These are phyloP conservation scores for Orbilia javanica DNA, from an alignment of 2,329 filamentous ascomycete species.

Conservation along the genomic window DNA sequence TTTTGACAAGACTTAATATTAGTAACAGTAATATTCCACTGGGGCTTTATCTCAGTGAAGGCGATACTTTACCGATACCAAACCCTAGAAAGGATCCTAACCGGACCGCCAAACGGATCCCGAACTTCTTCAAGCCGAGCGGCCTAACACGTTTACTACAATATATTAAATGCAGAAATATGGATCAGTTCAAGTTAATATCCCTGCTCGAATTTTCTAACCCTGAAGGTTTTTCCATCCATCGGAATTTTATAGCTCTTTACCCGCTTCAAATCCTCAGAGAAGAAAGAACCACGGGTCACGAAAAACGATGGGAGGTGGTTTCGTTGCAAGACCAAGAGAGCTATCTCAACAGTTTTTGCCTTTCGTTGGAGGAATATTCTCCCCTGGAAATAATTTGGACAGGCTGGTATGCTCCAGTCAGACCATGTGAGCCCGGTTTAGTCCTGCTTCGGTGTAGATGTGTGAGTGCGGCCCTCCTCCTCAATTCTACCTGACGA, in stretches of 20 bases:
- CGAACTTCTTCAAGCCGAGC: not conserved
- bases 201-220: not conserved
- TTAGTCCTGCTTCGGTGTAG: conserved; percentile 27
- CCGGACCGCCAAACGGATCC: too few species aligned
- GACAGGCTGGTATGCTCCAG: not conserved
- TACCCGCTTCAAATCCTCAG: not conserved
- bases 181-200: not conserved
- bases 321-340: not conserved
- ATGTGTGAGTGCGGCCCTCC: conserved; percentile 34
- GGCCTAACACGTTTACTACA: not conserved
- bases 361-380: conserved; percentile 9
- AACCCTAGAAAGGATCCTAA: too few species aligned
- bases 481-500: not conserved
- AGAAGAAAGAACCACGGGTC: not conserved
- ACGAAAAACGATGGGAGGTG: not conserved
- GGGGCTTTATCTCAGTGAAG: too few species aligned
- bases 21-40: too few species aligned
- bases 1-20: too few species aligned
- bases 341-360: not conserved
- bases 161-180: not conserved
- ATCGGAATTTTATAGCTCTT: not conserved
- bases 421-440: not conserved
- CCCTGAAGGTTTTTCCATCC: not conserved
- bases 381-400: conserved; percentile 21
- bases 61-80: too few species aligned